phyloP scores from a whole-genome alignment of 306 rosid genomes.

The Cyamopsis tetragonoloba region DNA sequence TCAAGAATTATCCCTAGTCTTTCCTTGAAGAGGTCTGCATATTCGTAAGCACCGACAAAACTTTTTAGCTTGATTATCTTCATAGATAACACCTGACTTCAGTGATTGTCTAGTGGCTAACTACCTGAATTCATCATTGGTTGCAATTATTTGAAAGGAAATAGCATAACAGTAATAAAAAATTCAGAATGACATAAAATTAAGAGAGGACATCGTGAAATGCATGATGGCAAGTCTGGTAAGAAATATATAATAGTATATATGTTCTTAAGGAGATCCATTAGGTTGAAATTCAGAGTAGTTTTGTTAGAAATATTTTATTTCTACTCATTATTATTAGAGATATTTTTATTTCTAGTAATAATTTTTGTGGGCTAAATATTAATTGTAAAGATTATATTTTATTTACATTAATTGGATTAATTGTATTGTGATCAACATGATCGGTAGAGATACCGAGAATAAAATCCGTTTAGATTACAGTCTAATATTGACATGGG shows the following conservation, averaged over 20 bases:
- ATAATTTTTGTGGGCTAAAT: too few species aligned
- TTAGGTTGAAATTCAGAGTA: not conserved
- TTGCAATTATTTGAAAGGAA: constrained; percentile 39
- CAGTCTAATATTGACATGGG: too few species aligned
- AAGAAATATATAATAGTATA: not conserved
- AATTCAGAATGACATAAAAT: constrained; percentile 10
- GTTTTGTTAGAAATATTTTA: too few species aligned
- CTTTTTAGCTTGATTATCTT: constrained; percentile 47
- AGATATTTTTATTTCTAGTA: too few species aligned
- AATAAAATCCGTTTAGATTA: too few species aligned
- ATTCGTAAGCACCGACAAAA: constrained; percentile 73
- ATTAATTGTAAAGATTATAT: too few species aligned
- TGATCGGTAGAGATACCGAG: too few species aligned
- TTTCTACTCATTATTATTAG: too few species aligned
- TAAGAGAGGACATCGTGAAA: not conserved
- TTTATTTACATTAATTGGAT: too few species aligned
- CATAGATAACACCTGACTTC: constrained; percentile 37
- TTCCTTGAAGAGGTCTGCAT: constrained; percentile 78
- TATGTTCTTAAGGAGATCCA: not conserved
- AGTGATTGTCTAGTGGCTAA: constrained; percentile 43
- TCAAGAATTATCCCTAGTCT: constrained; percentile 68
- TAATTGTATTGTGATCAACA: too few species aligned
- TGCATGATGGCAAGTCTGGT: not conserved
- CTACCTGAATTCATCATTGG: constrained; percentile 48
- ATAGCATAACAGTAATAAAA: constrained; percentile 15